Conservation (phyloP, 768 basidiomycete genomes). For the Leccinum boreale region DNA sequence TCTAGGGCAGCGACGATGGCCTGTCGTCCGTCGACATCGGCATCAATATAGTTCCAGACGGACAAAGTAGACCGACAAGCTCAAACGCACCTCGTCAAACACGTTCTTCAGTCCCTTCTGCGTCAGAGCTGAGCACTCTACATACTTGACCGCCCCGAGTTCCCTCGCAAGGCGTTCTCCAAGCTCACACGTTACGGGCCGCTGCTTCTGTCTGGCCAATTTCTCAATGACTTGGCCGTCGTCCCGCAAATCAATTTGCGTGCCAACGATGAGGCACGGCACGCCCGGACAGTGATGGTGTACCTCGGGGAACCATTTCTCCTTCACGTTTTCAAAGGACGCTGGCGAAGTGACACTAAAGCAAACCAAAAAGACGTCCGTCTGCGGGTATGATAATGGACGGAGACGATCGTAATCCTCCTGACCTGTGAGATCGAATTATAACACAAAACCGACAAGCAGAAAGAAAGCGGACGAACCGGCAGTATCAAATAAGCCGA, state of each 20-base stretch:
- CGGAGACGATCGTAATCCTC: constrained; percentile 99
- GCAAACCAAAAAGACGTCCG: constrained; percentile 98
- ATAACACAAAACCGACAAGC: constrained; percentile 9
- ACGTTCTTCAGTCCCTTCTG: constrained; percentile 99
- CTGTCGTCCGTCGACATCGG: constrained; percentile 28
- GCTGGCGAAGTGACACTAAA: constrained; percentile 99
- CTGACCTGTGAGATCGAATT: constrained; percentile 60
- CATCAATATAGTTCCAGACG: constrained; percentile 7
- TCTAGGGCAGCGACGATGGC: constrained; percentile 99
- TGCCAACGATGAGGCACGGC: constrained; percentile 98
- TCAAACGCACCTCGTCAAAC: constrained; percentile 87
- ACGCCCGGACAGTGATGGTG: constrained; percentile 99
- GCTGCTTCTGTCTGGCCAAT: constrained; percentile 93
- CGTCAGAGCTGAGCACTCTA: constrained; percentile 98
- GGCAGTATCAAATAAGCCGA: constrained; percentile 98
- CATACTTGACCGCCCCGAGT: constrained; percentile 97
- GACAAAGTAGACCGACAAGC: background rate
- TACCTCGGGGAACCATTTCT: constrained; percentile 99
- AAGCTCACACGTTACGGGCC: constrained; percentile 82
- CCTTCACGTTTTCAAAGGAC: constrained; percentile 99
- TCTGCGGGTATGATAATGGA: constrained; percentile 98
- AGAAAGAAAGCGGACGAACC: constrained; percentile 51
- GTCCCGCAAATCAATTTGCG: constrained; percentile 95
- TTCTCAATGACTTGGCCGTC: constrained; percentile 93
- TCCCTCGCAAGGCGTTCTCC: constrained; percentile 97